Evolutionary conservation across 2,329 filamentous ascomycete genomes (phyloP).

Genomic region (Sporothrix phasma): DNA sequence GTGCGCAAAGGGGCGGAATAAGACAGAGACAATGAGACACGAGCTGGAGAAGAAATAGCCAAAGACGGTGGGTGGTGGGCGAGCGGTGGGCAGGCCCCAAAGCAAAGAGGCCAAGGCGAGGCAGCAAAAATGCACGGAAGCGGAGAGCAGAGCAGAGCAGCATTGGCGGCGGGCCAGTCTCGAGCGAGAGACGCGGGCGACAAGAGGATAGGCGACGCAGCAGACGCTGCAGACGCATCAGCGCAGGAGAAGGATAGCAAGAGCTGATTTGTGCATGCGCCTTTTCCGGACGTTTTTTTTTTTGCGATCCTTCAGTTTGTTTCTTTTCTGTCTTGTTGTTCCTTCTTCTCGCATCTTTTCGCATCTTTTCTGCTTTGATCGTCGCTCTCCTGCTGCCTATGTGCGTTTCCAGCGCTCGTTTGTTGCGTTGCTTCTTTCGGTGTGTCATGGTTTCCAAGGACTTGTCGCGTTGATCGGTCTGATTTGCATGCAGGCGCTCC

Average conservation of each 20-base stretch:
- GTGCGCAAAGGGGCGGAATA: slow-evolving; percentile 1
- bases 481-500: neutral
- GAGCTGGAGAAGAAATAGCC: neutral
- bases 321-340: neutral
- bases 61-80: slow-evolving; percentile 9
- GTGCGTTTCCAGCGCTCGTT: too few species aligned
- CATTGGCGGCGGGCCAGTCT: neutral
- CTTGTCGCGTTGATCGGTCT: neutral
- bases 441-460: neutral
- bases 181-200: slow-evolving; percentile 7
- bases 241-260: slow-evolving; percentile 13
- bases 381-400: too few species aligned
- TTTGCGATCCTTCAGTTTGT: too few species aligned
- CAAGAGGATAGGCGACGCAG: slow-evolving; percentile 11
- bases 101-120: neutral
- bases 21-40: neutral
- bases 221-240: slow-evolving; percentile 1
- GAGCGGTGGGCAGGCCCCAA: slow-evolving; percentile 10
- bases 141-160: neutral
- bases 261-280: slow-evolving; percentile 13
- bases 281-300: neutral
- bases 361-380: neutral
- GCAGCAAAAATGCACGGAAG: neutral
- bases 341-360: neutral
- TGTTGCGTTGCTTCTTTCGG: neutral